A percentile compares a stretch with the other conserved stretches of the same genome.
Evolutionary conservation across 306 rosid genomes (phyloP).

Genomic region (Rosa persica): DNA sequence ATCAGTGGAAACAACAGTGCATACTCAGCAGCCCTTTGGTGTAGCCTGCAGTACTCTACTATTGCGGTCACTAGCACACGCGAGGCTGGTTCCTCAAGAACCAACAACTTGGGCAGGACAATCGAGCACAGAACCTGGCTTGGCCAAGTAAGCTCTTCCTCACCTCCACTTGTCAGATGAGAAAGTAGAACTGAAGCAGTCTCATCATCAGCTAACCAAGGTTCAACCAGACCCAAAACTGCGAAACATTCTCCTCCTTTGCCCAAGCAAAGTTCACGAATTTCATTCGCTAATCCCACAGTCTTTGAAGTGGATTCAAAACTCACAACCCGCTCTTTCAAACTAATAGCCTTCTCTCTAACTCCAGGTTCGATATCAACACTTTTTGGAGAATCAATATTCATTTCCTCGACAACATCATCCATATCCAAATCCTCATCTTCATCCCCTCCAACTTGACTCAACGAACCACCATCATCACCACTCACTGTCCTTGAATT

Average conservation of each 20-base stretch:
- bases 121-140: conserved; percentile 43
- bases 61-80: conserved; percentile 34
- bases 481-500: conserved; percentile 4
- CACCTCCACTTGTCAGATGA: conserved; percentile 24
- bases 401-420: conserved; percentile 23
- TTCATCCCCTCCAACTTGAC: conserved; percentile 17
- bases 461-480: not conserved
- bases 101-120: conserved; percentile 37
- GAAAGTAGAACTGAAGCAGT: conserved; percentile 35
- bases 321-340: conserved; percentile 28
- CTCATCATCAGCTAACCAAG: conserved; percentile 45
- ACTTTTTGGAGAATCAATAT: conserved; percentile 20
- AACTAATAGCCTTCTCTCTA: conserved; percentile 19
- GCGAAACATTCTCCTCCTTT: conserved; percentile 27
- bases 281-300: conserved; percentile 30
- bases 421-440: conserved; percentile 23
- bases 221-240: conserved; percentile 29
- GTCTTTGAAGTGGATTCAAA: conserved; percentile 24
- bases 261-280: conserved; percentile 27
- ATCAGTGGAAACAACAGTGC: conserved; percentile 41
- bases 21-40: conserved; percentile 31
- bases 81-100: conserved; percentile 37
- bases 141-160: conserved; percentile 34
- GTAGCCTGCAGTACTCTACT: conserved; percentile 30
- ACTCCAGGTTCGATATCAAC: conserved; percentile 29